Percentiles rank a stretch among this genome's conserved stretches.
Evolutionary conservation across 805 yeast species (phyloP).

Genomic region (Saccharomyces paradoxus): DNA sequence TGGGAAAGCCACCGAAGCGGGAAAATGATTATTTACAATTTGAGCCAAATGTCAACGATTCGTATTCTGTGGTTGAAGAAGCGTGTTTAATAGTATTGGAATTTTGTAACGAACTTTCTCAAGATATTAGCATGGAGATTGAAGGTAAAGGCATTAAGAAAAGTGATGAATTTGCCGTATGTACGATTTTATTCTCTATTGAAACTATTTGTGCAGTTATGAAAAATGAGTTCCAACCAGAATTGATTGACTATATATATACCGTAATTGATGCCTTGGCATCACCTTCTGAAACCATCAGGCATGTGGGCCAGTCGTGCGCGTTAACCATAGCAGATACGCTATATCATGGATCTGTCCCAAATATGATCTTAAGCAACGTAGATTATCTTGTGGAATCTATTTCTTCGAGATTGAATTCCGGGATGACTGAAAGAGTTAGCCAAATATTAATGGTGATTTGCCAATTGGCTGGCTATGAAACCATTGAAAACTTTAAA

Average conservation of each 20-base stretch:
- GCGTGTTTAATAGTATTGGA: slow-evolving; percentile 30
- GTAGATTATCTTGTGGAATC: slow-evolving; percentile 77
- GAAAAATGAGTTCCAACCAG: slow-evolving; percentile 39
- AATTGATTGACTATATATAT: slow-evolving; percentile 62
- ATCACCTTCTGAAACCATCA: slow-evolving; percentile 37
- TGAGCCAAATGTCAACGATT: slow-evolving; percentile 2
- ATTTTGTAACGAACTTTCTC: slow-evolving; percentile 37
- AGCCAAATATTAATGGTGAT: slow-evolving; percentile 63
- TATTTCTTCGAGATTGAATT: slow-evolving; percentile 59
- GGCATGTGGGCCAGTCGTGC: slow-evolving; percentile 48
- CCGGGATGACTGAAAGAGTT: slow-evolving; percentile 66
- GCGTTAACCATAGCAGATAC: slow-evolving; percentile 41
- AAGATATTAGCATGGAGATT: slow-evolving; percentile 22
- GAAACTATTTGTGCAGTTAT: slow-evolving; percentile 9
- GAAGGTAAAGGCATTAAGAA: slow-evolving; percentile 11
- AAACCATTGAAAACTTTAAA: slow-evolving; percentile 53
- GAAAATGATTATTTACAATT: slow-evolving; percentile 6
- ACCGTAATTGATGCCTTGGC: slow-evolving; percentile 71
- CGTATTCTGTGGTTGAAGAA: slow-evolving; percentile 5
- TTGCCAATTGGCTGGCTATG: slow-evolving; percentile 60
- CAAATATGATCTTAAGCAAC: slow-evolving; percentile 51
- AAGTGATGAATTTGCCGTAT: slow-evolving; percentile 18
- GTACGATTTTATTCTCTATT: slow-evolving; percentile 16
- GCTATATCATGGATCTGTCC: slow-evolving; percentile 51
- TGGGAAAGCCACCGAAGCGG: slow-evolving; percentile 2